A percentile compares a stretch with the other conserved stretches of the same genome.
Conservation (phyloP, 352 stramenopile genomes). For the Globisporangium emineosum region DNA sequence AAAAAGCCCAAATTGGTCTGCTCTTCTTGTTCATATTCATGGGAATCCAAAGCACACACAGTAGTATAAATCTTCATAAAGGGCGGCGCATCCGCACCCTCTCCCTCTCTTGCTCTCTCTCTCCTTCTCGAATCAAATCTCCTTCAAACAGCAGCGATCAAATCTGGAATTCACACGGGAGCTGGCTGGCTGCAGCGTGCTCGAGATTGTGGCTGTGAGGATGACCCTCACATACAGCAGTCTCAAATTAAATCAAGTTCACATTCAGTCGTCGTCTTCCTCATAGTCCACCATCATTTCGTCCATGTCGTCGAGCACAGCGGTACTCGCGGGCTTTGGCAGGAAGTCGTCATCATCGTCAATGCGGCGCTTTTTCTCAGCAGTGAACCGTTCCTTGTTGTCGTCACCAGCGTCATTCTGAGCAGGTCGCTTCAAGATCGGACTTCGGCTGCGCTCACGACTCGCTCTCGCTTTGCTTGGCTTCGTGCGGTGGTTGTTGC, state of each 20-base stretch:
- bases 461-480: not conserved
- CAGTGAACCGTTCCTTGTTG: not conserved
- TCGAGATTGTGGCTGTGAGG: not conserved
- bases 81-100: not conserved
- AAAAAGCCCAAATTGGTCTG: slow-evolving; percentile 8
- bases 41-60: slow-evolving; percentile 30
- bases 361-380: slow-evolving; percentile 20
- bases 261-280: slow-evolving; percentile 65
- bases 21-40: slow-evolving; percentile 10
- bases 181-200: not conserved
- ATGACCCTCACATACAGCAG: not conserved
- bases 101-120: slow-evolving; percentile 7
- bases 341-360: slow-evolving; percentile 27
- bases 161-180: not conserved
- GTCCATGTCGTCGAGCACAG: slow-evolving; percentile 65
- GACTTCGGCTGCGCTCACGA: slow-evolving; percentile 8
- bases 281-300: slow-evolving; percentile 82
- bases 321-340: slow-evolving; percentile 32
- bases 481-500: slow-evolving; percentile 7
- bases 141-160: slow-evolving; percentile 5
- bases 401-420: not conserved
- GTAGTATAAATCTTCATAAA: slow-evolving; percentile 37
- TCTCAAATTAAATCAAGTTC: not conserved
- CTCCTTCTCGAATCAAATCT: slow-evolving; percentile 7
- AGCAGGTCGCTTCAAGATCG: slow-evolving; percentile 8